These are phyloP conservation scores for Dactylonectria estremocensis DNA, from an alignment of 2,329 filamentous ascomycete species.

Conservation along the genomic window DNA sequence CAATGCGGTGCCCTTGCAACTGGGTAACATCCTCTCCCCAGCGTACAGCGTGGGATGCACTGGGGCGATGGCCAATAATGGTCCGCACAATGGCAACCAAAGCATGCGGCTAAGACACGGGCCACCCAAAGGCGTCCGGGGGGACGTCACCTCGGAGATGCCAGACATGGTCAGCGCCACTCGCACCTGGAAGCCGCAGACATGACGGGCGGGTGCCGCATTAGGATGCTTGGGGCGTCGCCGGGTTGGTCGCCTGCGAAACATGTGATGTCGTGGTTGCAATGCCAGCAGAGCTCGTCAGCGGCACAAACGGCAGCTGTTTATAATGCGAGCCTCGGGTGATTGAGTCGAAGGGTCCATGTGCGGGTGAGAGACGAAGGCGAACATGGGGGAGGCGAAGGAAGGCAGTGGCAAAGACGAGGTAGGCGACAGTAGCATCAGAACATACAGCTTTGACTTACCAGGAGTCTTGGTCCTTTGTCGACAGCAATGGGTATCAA, in stretches of 20 bases:
- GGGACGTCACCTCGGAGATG: slow-evolving; percentile 46
- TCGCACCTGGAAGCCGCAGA: slow-evolving; percentile 30
- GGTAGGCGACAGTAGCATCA: slow-evolving; percentile 16
- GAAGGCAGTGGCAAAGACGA: background rate
- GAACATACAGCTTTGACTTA: slow-evolving; percentile 42
- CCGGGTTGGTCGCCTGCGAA: slow-evolving; percentile 15
- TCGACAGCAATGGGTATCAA: slow-evolving; percentile 45
- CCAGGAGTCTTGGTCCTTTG: slow-evolving; percentile 40
- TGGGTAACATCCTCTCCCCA: slow-evolving; percentile 36
- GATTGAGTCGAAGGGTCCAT: slow-evolving; percentile 15
- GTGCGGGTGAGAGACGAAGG: background rate
- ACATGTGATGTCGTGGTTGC: slow-evolving; percentile 27
- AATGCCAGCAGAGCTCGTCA: slow-evolving; percentile 16
- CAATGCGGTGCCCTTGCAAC: slow-evolving; percentile 30
- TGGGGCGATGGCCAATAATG: slow-evolving; percentile 42
- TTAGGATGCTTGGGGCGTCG: slow-evolving; percentile 27
- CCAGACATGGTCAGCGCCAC: slow-evolving; percentile 42
- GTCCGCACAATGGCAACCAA: slow-evolving; percentile 43
- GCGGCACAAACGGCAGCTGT: slow-evolving; percentile 5
- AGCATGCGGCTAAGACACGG: slow-evolving; percentile 48
- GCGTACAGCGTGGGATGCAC: slow-evolving; percentile 41
- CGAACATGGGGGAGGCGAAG: background rate
- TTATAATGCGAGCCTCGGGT: slow-evolving; percentile 7
- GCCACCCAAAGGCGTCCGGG: slow-evolving; percentile 34
- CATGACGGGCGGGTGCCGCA: slow-evolving; percentile 31